Percentiles rank a stretch among this genome's conserved stretches.
These are phyloP conservation scores for Emmonsia crescens DNA, from an alignment of 2,329 filamentous ascomycete genomes.

Conservation along the genomic window DNA sequence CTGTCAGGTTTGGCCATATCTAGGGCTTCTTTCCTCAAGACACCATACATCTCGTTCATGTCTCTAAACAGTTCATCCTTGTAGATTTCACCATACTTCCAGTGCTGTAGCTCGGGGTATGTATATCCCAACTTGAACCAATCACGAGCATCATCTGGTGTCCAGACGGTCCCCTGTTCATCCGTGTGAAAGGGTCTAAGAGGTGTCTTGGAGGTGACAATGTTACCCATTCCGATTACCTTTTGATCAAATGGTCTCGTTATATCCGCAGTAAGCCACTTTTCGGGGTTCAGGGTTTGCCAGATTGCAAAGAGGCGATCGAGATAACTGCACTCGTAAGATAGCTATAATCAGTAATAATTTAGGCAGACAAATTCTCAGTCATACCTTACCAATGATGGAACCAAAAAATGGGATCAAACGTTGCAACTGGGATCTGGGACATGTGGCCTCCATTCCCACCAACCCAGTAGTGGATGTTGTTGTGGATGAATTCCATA, in stretches of 20 bases:
- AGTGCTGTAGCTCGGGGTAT: neutral
- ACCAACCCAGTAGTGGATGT: conserved; percentile 43
- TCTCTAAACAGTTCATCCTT: neutral
- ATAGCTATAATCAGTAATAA: neutral
- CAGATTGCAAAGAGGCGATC: conserved; percentile 1
- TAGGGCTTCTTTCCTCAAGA: neutral
- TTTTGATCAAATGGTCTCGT: neutral
- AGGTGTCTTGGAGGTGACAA: neutral
- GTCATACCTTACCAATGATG: neutral
- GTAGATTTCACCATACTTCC: neutral
- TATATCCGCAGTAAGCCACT: neutral
- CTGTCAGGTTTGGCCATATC: neutral
- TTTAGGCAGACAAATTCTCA: neutral
- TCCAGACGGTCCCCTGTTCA: neutral
- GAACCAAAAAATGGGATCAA: conserved; percentile 47
- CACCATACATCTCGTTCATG: neutral
- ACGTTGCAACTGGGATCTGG: conserved; percentile 61
- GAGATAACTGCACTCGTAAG: neutral
- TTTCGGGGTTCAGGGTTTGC: neutral
- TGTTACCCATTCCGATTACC: neutral
- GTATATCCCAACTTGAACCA: neutral
- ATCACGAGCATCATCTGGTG: neutral
- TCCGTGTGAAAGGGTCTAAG: neutral
- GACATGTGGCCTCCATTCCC: conserved; percentile 55
- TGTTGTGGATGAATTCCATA: conserved; percentile 35